Evolutionary conservation across 169 alveolate genomes (phyloP), one percentile per base, ranked within the genome.

Genomic region (Pseudocohnilembus persalinus): DNA sequence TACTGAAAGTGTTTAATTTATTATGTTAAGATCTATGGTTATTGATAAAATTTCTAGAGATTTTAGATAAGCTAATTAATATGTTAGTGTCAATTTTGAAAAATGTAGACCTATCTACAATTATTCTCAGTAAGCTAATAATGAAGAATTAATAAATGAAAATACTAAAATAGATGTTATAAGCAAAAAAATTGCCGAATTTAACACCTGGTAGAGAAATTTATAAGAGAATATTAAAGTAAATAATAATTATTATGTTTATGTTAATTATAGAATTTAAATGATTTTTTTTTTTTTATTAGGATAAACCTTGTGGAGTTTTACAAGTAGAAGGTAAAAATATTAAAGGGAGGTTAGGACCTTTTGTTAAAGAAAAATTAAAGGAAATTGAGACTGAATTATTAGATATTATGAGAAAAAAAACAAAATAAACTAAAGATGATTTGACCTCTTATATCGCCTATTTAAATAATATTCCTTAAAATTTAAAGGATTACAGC

Each of bases 321-420:
- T 87, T 93, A 28, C 85, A 91, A 65, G 90, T 93, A 1, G 93
- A 90, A 31, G 95, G 94, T 72, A 90, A 92, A 77, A 89, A 84
- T 29, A 90, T 93, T 82, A 85, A 90, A 77, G 77, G 78, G 64
- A 90, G 84, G 25, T 88, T 93, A 16, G 82, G 81, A 65, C 84
- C 88, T 11, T 85, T 81, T 33, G 93, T 93, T 32, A 83, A 88
- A 74, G 83, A 90, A 31, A 77, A 83, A 73, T 84, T 93, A 27
- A 96, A 93, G 76, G 90, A 90, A 32, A 88, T 95, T 35, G 87
- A 91, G 75, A 91, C 88, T n/a, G 94, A 90, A 87, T 82, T 96
- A 29, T 91, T 77, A 73, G 82, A 84, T 27, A 68, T 89, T 33
- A 91, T 94, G 83, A 88, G 82, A 63, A 81, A 79, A 30, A 90